A percentile compares a stretch with the other conserved stretches of the same genome.
Evolutionary conservation across 306 rosid species (phyloP).

Genomic region (Gastrolobium villosum): DNA sequence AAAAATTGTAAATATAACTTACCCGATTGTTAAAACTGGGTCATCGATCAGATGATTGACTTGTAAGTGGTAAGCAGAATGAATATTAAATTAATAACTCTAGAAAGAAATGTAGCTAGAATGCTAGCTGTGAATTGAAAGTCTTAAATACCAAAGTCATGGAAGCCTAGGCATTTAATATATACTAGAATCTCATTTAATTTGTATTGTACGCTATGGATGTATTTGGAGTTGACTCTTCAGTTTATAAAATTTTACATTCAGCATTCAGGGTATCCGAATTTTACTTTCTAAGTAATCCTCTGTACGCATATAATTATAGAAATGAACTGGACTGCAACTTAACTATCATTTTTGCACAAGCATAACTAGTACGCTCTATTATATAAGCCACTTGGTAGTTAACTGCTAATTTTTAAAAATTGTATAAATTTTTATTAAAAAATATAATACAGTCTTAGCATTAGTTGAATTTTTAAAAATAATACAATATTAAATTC

Average conservation of each 20-base stretch:
- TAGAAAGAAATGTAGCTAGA: neutral
- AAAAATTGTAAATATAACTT: too few species aligned
- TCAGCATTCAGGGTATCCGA: slow-evolving; percentile 44
- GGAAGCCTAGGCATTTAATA: neutral
- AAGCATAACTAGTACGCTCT: slow-evolving; percentile 17
- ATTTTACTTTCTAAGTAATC: slow-evolving; percentile 39
- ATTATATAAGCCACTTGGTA: neutral
- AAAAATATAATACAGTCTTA: too few species aligned
- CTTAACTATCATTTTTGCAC: slow-evolving; percentile 8
- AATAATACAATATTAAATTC: too few species aligned
- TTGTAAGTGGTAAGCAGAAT: neutral
- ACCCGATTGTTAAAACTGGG: neutral
- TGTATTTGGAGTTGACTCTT: slow-evolving; percentile 62
- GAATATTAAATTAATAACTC: slow-evolving; percentile 8
- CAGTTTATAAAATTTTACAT: slow-evolving; percentile 29
- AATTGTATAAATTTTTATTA: too few species aligned
- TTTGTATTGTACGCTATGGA: slow-evolving; percentile 36
- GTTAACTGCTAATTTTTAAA: too few species aligned
- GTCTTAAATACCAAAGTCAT: slow-evolving; percentile 19
- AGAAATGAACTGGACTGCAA: slow-evolving; percentile 38
- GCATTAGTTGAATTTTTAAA: too few species aligned
- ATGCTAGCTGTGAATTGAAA: neutral
- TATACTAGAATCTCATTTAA: neutral
- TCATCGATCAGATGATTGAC: neutral
- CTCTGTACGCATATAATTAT: neutral